These are phyloP conservation scores for Nematodospora valgi DNA, from an alignment of 805 yeast species.

Conservation along the genomic window DNA sequence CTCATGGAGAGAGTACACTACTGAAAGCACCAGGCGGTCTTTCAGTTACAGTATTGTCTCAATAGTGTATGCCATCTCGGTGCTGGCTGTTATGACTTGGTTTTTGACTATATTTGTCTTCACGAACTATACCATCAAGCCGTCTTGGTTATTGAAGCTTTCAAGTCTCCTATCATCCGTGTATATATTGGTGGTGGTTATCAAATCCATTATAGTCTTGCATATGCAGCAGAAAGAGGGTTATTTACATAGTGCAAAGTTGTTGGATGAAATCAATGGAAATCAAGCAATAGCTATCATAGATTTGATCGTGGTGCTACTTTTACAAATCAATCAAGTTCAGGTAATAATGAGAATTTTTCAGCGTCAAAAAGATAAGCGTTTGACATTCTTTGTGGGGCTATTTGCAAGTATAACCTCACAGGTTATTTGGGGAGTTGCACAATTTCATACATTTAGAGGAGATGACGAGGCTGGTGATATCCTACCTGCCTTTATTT, in stretches of 20 bases:
- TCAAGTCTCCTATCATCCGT: slow-evolving; percentile 53
- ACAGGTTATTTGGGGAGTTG: slow-evolving; percentile 68
- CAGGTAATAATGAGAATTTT: slow-evolving; percentile 68
- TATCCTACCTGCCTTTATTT: slow-evolving; percentile 69
- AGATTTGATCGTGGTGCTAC: slow-evolving; percentile 54
- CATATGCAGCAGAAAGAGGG: slow-evolving; percentile 46
- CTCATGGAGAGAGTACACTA: slow-evolving; percentile 49
- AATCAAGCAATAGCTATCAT: slow-evolving; percentile 49
- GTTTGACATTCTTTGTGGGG: slow-evolving; percentile 60
- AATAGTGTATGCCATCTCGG: slow-evolving; percentile 56
- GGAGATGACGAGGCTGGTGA: slow-evolving; percentile 46
- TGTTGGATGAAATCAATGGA: slow-evolving; percentile 43
- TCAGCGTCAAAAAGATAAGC: slow-evolving; percentile 63
- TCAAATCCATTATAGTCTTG: slow-evolving; percentile 44
- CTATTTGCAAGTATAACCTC: slow-evolving; percentile 47
- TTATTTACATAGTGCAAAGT: slow-evolving; percentile 38
- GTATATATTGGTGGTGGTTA: slow-evolving; percentile 50
- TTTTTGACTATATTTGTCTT: slow-evolving; percentile 61
- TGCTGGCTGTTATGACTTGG: slow-evolving; percentile 62
- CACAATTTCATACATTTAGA: slow-evolving; percentile 45
- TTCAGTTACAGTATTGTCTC: slow-evolving; percentile 60
- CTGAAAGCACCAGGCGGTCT: slow-evolving; percentile 31
- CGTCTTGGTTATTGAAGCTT: slow-evolving; percentile 47
- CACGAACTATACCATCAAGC: slow-evolving; percentile 62
- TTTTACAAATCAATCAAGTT: slow-evolving; percentile 66